Conservation (phyloP, 1,284 basidiomycete genomes). For the Anthracocystis panici-leucophaei region DNA sequence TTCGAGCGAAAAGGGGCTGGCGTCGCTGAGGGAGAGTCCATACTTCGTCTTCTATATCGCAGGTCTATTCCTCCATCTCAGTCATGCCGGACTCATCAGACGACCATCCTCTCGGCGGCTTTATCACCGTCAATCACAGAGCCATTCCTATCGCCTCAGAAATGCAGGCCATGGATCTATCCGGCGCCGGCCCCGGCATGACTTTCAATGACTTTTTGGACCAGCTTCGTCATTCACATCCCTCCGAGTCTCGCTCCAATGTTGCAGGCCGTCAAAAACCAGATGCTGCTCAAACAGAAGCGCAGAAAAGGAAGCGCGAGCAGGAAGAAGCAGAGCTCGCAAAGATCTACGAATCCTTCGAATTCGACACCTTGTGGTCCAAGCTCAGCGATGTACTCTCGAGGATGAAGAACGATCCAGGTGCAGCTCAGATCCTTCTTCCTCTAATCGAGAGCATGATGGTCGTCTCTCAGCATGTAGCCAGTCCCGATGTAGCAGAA, state of each 20-base stretch:
- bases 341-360: slow-evolving; percentile 65
- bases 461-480: slow-evolving; percentile 94
- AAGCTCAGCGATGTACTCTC: slow-evolving; percentile 63
- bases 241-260: slow-evolving; percentile 4
- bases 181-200: background rate
- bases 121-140: slow-evolving; percentile 21
- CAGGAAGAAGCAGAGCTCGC: slow-evolving; percentile 70
- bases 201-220: slow-evolving; percentile 15
- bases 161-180: slow-evolving; percentile 11
- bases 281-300: slow-evolving; percentile 24
- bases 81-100: slow-evolving; percentile 28
- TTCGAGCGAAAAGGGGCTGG: background rate
- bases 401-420: slow-evolving; percentile 62
- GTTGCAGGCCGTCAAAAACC: slow-evolving; percentile 15
- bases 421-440: slow-evolving; percentile 65
- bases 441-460: slow-evolving; percentile 75
- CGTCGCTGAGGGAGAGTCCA: background rate
- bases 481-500: slow-evolving; percentile 39
- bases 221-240: slow-evolving; percentile 4
- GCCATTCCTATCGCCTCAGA: slow-evolving; percentile 9
- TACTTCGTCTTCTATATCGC: background rate
- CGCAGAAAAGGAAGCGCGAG: slow-evolving; percentile 72
- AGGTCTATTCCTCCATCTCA: background rate
- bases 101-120: slow-evolving; percentile 8
- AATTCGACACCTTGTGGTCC: slow-evolving; percentile 64